A percentile compares a stretch with the other conserved stretches of the same genome.
Conservation (phyloP, 2,329 filamentous ascomycete species). For the Colletotrichum spinosum region DNA sequence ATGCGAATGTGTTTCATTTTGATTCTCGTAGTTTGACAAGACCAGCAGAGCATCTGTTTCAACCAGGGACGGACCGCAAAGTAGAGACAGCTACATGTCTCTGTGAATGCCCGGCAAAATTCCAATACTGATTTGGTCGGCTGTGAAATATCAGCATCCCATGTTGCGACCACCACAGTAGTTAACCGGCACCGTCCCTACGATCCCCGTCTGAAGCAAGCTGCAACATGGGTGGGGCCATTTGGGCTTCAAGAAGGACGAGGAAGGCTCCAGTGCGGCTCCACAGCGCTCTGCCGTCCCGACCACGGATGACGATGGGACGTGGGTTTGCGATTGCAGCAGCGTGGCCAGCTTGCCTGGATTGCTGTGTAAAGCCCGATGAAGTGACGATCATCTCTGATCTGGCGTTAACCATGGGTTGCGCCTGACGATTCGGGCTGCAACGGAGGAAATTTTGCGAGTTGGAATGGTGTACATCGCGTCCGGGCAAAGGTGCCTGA, state of each 20-base stretch:
- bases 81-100: too few species aligned
- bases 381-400: slow-evolving; percentile 27
- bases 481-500: too few species aligned
- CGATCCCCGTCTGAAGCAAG: slow-evolving; percentile 7
- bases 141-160: too few species aligned
- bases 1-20: too few species aligned
- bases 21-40: too few species aligned
- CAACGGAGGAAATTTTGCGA: slow-evolving; percentile 4
- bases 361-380: slow-evolving; percentile 13
- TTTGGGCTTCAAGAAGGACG: slow-evolving; percentile 22
- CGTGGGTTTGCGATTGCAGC: slow-evolving; percentile 7
- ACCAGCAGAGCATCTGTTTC: too few species aligned
- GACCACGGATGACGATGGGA: slow-evolving; percentile 16
- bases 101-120: too few species aligned
- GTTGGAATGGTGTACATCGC: too few species aligned
- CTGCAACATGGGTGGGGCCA: slow-evolving; percentile 18
- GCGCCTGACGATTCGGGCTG: slow-evolving; percentile 8
- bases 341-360: slow-evolving; percentile 13
- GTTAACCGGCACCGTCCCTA: neutral
- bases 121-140: neutral
- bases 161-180: too few species aligned
- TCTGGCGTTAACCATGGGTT: slow-evolving; percentile 17
- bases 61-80: too few species aligned
- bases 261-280: slow-evolving; percentile 24
- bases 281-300: slow-evolving; percentile 24